A percentile compares a stretch with the other conserved stretches of the same genome.
Evolutionary conservation across 2,329 filamentous ascomycete genomes (phyloP).

Genomic region (Spiromastix sp.): DNA sequence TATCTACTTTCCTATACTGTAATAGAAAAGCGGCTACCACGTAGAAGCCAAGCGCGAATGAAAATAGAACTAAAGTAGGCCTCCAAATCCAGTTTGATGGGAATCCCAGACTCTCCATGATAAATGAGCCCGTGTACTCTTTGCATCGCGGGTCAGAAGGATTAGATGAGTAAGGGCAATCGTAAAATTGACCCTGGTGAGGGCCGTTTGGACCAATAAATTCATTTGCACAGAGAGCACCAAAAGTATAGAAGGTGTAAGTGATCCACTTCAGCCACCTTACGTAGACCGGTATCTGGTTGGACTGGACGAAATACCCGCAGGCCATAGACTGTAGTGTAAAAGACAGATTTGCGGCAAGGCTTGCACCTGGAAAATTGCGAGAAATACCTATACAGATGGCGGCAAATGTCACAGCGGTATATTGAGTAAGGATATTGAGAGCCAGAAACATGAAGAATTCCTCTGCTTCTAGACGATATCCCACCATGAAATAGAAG

Average conservation of each 20-base stretch:
- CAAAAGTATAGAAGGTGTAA: conserved; percentile 51
- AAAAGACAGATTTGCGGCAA: conserved; percentile 62
- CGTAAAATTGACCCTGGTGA: conserved; percentile 54
- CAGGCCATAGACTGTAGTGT: conserved; percentile 66
- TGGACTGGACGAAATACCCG: conserved; percentile 65
- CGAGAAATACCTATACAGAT: conserved; percentile 55
- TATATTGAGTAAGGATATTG: conserved; percentile 60
- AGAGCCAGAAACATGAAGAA: conserved; percentile 66
- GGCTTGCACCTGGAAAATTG: conserved; percentile 58
- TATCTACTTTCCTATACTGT: conserved; percentile 55
- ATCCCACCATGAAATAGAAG: conserved; percentile 70
- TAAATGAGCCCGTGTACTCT: conserved; percentile 58
- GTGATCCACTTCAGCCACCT: conserved; percentile 56
- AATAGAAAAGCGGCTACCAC: conserved; percentile 51
- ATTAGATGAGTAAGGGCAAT: conserved; percentile 57
- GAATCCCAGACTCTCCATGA: conserved; percentile 60
- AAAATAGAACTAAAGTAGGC: conserved; percentile 53
- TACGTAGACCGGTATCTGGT: conserved; percentile 66
- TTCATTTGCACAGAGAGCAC: conserved; percentile 61
- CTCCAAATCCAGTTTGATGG: conserved; percentile 56
- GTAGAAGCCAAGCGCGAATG: conserved; percentile 55
- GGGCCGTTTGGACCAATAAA: conserved; percentile 39
- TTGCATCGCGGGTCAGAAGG: conserved; percentile 53
- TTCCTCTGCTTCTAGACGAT: conserved; percentile 50
- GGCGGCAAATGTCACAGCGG: conserved; percentile 61